Base-by-base conservation (phyloP, 129 eudicot genomes). In the Saussurea involucrata region DNA sequence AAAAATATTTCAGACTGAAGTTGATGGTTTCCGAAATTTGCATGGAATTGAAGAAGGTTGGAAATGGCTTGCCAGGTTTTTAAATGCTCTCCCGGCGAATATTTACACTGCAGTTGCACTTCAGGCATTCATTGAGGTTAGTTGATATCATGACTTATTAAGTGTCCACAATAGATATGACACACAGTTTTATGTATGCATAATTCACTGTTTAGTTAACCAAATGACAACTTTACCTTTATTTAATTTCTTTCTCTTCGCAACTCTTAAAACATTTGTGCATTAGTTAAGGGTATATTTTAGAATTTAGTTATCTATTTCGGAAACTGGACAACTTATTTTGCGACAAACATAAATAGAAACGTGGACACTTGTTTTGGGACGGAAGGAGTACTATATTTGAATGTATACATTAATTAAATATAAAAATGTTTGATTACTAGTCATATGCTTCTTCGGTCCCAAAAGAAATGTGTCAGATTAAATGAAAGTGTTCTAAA, bases 21-120 rank as follows among this genome's bases (percentile, higher is more conserved):
- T 79, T 66, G 82, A 82, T 4, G 91, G 93, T 68, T 73, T 80
- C 66, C 82, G 61, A 24, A 95, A 95, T 78, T 63, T 76, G 66
- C 99, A 95, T 81, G 99, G 97, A 63, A 81, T 95, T 27, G 77
- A 75, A 76, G 96, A 92, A 78, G 99, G 99, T 6, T 95, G 99
- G 99, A 80, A 88, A 37, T 95, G 99, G 99, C 87, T 95, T 64
- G 97, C 97, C 22, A 85, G 97, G 72, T 92, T 88, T 76, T 79
- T 95, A 86, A 95, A 92, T 82, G 21, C 84, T 53, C 87, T 95
- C 74, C 99, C 97, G 0, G 88, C 95, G 72, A 92, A 88, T 83
- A 28, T 73, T 13, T 86, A 86, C 78, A 85, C 97, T 28, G 87
- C 84, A 15, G 87, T 82, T 69, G 90, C 97, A 3, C 87, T 95